A percentile compares a stretch with the other conserved stretches of the same genome.
Conservation (phyloP, 1,284 basidiomycete species). For the Cryptococcus sp. region DNA sequence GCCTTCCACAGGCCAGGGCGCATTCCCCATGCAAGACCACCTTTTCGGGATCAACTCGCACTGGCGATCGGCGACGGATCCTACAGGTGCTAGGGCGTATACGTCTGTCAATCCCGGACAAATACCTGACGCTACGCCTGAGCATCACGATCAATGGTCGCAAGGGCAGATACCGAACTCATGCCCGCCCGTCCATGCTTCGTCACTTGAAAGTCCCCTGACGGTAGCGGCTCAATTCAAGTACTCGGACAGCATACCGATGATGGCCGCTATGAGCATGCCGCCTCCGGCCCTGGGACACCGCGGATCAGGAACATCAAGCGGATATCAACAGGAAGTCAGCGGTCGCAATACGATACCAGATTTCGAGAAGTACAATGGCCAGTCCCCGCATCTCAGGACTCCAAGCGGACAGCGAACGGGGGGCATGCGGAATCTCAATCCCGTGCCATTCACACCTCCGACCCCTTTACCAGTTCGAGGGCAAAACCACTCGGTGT, state of each 20-base stretch:
- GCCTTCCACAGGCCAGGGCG: constrained; percentile 25
- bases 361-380: neutral
- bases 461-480: constrained; percentile 14
- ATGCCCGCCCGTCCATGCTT: constrained; percentile 3
- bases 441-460: constrained; percentile 14
- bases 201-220: constrained; percentile 12
- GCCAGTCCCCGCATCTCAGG: neutral
- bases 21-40: constrained; percentile 11
- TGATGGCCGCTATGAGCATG: constrained; percentile 1
- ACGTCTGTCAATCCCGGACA: constrained; percentile 9
- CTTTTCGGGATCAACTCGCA: constrained; percentile 7
- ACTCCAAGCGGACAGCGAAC: neutral
- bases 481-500: constrained; percentile 12
- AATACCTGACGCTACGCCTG: neutral
- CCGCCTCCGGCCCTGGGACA: constrained; percentile 3
- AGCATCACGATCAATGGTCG: neutral
- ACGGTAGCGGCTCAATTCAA: constrained; percentile 8
- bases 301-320: too few relatives aligned
- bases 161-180: constrained; percentile 5
- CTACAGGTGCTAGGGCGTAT: constrained; percentile 14
- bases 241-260: neutral
- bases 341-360: too few relatives aligned
- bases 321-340: too few relatives aligned
- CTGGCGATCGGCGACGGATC: constrained; percentile 17
- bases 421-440: neutral